phyloP scores from a whole-genome alignment of 2,329 filamentous ascomycete genomes.

The Colletotrichum gigasporum region DNA sequence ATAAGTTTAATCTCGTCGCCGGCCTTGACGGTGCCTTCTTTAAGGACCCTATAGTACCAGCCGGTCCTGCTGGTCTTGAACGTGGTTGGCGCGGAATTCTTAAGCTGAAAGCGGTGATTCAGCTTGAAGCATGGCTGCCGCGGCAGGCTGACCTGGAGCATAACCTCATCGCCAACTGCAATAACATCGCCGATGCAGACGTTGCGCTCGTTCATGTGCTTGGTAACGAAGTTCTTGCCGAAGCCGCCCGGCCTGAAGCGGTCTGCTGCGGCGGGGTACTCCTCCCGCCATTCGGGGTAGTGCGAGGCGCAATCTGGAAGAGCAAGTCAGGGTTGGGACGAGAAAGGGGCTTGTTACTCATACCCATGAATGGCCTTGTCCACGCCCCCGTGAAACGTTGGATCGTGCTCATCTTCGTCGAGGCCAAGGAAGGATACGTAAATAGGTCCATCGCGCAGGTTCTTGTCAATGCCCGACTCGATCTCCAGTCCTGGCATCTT shows the following conservation, averaged over 20 bases:
- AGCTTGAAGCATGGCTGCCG: conserved; percentile 75
- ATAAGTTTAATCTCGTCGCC: conserved; percentile 67
- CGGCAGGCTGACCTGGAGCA: conserved; percentile 69
- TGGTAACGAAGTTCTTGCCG: conserved; percentile 71
- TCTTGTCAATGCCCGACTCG: conserved; percentile 67
- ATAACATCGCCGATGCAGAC: conserved; percentile 72
- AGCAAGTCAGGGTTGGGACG: neutral
- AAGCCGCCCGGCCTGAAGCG: conserved; percentile 68
- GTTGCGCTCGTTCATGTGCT: conserved; percentile 69
- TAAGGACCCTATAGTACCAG: conserved; percentile 72
- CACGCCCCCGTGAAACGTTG: conserved; percentile 66
- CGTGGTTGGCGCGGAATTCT: conserved; percentile 68
- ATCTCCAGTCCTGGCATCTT: conserved; percentile 60
- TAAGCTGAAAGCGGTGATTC: conserved; percentile 72
- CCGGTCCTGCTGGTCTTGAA: conserved; percentile 68
- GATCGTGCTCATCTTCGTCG: conserved; percentile 69
- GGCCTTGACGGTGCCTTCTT: conserved; percentile 60
- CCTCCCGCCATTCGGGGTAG: conserved; percentile 63
- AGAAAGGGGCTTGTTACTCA: conserved; percentile 41
- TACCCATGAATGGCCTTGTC: conserved; percentile 72
- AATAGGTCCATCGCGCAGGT: conserved; percentile 51
- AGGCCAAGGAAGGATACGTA: conserved; percentile 60
- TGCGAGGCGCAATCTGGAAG: conserved; percentile 66
- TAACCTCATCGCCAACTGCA: conserved; percentile 57
- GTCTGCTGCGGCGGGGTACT: conserved; percentile 60